Percentiles rank a stretch among this genome's conserved stretches.
phyloP scores from a whole-genome alignment of 1,284 basidiomycete species.

The Sphaerobolus stellatus region DNA sequence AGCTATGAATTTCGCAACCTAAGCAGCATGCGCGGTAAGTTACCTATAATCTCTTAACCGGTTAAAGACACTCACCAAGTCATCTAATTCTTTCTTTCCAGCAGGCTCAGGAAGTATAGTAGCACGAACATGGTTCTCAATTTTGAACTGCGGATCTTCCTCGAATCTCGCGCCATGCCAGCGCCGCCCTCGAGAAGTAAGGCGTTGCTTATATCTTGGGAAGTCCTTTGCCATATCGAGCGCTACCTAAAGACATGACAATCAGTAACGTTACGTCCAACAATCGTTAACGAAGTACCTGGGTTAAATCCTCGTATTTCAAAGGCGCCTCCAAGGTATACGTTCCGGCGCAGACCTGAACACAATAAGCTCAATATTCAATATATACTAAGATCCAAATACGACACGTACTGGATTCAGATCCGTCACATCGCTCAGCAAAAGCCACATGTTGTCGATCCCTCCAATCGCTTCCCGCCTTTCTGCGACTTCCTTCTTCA shows the following conservation, averaged over 20 bases:
- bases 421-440: slow-evolving; percentile 24
- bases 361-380: not conserved
- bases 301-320: not conserved
- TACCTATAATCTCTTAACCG: not conserved
- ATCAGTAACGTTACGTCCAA: not conserved
- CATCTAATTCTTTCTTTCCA: slow-evolving; percentile 27
- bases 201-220: slow-evolving; percentile 26
- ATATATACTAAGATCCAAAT: not conserved
- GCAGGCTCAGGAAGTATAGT: slow-evolving; percentile 26
- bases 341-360: not conserved
- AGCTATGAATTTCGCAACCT: slow-evolving; percentile 32
- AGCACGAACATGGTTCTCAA: slow-evolving; percentile 23
- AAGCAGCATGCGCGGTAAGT: not conserved
- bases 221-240: slow-evolving; percentile 13
- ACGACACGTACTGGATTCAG: slow-evolving; percentile 29
- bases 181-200: slow-evolving; percentile 24
- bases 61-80: slow-evolving; percentile 4
- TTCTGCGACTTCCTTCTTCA: not conserved
- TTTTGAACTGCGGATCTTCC: slow-evolving; percentile 28
- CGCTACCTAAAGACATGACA: not conserved
- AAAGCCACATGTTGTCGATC: slow-evolving; percentile 32
- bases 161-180: slow-evolving; percentile 28
- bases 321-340: not conserved
- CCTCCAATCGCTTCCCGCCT: slow-evolving; percentile 15
- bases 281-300: not conserved